Conservation (phyloP, 306 rosid genomes). For the Myrica gale region DNA sequence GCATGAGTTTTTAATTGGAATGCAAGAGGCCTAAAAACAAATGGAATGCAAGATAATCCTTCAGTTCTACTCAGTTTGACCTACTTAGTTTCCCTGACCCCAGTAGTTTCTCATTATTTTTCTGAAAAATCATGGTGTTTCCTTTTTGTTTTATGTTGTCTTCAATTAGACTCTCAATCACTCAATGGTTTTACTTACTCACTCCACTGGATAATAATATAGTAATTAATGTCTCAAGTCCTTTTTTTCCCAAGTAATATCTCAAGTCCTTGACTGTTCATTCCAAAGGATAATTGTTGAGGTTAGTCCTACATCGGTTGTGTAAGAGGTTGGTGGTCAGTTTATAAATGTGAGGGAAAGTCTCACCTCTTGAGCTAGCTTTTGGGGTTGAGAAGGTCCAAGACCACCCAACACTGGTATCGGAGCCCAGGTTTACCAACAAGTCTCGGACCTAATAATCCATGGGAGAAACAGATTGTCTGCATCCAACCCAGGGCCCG, state of each 20-base stretch:
- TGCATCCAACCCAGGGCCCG: too few relatives aligned
- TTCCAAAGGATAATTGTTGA: neutral
- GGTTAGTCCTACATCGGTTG: too few relatives aligned
- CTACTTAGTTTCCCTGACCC: neutral
- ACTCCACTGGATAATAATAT: neutral
- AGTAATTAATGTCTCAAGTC: neutral
- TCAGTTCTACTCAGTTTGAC: neutral
- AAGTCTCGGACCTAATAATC: too few relatives aligned
- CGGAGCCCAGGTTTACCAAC: too few relatives aligned
- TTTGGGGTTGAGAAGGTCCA: too few relatives aligned
- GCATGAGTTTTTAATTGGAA: neutral
- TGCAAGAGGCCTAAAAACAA: neutral
- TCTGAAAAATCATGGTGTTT: neutral
- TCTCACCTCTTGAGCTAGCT: too few relatives aligned
- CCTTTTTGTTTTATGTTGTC: neutral
- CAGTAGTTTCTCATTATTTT: neutral
- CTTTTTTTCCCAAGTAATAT: neutral
- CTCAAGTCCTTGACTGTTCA: neutral
- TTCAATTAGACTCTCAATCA: neutral
- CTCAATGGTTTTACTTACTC: neutral
- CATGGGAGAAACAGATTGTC: too few relatives aligned
- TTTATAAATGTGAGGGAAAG: too few relatives aligned
- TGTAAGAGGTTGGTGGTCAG: too few relatives aligned
- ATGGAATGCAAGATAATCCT: neutral
- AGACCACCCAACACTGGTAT: too few relatives aligned